phyloP scores from a whole-genome alignment of 306 rosid species.

The Cicer yamashitae region DNA sequence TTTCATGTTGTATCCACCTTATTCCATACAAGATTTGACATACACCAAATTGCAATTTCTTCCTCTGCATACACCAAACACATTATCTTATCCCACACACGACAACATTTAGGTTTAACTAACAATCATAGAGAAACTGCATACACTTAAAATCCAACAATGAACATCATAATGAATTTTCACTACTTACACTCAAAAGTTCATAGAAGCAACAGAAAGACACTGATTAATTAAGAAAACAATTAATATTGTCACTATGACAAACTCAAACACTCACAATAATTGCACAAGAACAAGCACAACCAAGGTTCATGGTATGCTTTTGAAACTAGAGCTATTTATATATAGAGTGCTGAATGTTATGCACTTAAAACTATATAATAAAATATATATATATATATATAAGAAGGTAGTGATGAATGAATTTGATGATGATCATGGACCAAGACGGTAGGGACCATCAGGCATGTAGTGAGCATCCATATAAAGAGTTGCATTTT shows the following conservation, averaged over 20 bases:
- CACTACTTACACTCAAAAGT: background rate
- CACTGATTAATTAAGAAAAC: background rate
- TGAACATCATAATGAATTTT: background rate
- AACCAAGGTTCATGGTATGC: slow-evolving; percentile 13
- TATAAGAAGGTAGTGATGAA: slow-evolving; percentile 21
- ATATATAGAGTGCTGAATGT: background rate
- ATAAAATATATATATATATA: background rate
- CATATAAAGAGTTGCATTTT: slow-evolving; percentile 74
- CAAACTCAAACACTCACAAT: slow-evolving; percentile 27
- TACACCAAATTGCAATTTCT: background rate
- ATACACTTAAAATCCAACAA: slow-evolving; percentile 27
- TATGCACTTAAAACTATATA: background rate
- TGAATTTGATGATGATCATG: slow-evolving; percentile 42
- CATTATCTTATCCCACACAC: background rate
- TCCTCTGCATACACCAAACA: background rate
- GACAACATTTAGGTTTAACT: background rate
- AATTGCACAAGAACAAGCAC: slow-evolving; percentile 23
- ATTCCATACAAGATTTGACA: too few species aligned
- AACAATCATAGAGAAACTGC: background rate
- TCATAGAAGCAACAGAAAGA: slow-evolving; percentile 13
- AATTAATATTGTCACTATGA: background rate
- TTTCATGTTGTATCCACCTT: too few species aligned
- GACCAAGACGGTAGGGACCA: slow-evolving; percentile 89
- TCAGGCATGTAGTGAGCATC: slow-evolving; percentile 78
- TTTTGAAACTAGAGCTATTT: slow-evolving; percentile 28